Base-by-base conservation (phyloP, 192 early-diverging fungal genomes). In the Tieghemiomyces parasiticus region DNA sequence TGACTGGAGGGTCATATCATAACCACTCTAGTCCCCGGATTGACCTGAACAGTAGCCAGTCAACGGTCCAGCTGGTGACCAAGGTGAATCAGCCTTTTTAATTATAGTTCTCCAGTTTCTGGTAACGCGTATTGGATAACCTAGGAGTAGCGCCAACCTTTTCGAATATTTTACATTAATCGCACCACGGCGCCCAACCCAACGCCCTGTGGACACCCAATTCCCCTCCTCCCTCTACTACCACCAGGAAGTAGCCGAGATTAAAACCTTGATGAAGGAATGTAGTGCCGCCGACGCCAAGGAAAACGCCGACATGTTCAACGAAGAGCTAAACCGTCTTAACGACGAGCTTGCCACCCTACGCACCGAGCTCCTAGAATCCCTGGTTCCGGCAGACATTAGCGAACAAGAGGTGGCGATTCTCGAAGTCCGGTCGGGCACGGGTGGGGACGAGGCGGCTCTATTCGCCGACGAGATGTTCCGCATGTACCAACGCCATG, bases 361-460 rank as follows among this genome's bases (percentile, higher is more conserved):
- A 52, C 83, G 87, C 63, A 64, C 67, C 20, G 67, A 83, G 14
- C 62, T 88, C 24, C 59, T 90, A 6, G 47, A 67, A 29, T 74
- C 63, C 0, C 68, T 90, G 58, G 50, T 86, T 20, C 83, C 86
- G 20, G 80, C 76, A 38, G 88, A 90, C 63, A 52, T 68, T 20
- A 79, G 80, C 2, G 88, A 90, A 56, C 72, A 78, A 49, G 85
- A 74, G 13, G 76, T 71, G 33, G 86, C 82, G 0, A 78, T 90
- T 26, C 62, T 90, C 22, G 88, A 90, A 71, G 77, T 90, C 33
- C 71, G 88, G 0, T 78, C 88, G 1, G 88, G 86, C 16, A 80
- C 88, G 1, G 88, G 88, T 14, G 88, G 88, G 14, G 81, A 84
- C 71, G 88, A 90, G 63, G 86, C 88, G 0, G 75, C 79, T 19